Conservation (phyloP, 257 asterid species). For the Solanum corneliomulleri region DNA sequence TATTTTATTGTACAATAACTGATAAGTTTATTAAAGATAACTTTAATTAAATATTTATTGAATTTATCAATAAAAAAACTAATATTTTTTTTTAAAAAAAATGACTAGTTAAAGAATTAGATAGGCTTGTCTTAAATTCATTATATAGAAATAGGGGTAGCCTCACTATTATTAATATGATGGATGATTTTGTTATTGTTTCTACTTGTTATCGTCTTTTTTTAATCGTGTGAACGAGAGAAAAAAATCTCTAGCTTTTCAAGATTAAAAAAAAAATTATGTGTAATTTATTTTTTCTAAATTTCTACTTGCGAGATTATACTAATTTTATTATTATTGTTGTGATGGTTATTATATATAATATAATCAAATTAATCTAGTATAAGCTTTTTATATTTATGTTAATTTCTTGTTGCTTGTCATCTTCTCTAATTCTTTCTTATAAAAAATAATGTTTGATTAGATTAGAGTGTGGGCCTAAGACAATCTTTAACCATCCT, state of each 20-base stretch:
- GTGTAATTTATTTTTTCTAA: no score
- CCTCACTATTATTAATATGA: no score
- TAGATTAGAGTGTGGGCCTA: background rate
- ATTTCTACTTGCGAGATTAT: background rate
- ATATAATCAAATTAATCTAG: background rate
- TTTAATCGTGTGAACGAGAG: no score
- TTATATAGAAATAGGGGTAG: background rate
- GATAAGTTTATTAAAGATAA: no score
- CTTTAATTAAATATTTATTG: no score
- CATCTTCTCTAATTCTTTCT: background rate
- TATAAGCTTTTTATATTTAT: background rate
- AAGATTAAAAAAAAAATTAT: no score
- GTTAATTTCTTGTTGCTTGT: background rate
- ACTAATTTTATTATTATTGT: no score
- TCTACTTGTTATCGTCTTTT: no score
- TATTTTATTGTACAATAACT: no score
- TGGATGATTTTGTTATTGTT: background rate
- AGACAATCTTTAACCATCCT: background rate
- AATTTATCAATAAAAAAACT: no score
- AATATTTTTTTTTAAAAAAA: no score
- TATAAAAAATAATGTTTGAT: background rate
- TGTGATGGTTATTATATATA: background rate
- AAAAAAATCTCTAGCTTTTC: no score
- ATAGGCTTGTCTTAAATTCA: background rate
- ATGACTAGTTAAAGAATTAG: background rate